Base-by-base conservation (phyloP, 495 filamentous ascomycete genomes). In the Diplogelasinospora grovesii region DNA sequence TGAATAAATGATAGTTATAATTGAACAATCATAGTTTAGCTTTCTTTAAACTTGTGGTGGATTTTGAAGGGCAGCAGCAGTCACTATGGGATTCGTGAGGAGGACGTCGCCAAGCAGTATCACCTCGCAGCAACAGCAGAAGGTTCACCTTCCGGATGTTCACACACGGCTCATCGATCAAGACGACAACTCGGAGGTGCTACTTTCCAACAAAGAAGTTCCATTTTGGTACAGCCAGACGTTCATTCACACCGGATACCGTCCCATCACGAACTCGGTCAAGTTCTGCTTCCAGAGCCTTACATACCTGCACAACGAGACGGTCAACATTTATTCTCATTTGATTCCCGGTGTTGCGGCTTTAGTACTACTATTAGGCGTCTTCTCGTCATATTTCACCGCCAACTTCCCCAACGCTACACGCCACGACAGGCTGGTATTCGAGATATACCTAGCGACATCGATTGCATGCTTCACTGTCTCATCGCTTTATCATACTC, bases 151-250 rank as follows among this genome's bases (percentile, higher is more conserved):
- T n/a, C n/a, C n/a, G n/a, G n/a, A n/a, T n/a, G n/a, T n/a, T n/a
- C n/a, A n/a, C n/a, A n/a, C n/a, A n/a, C n/a, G n/a, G n/a, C n/a
- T n/a, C n/a, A n/a, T n/a, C n/a, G n/a, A n/a, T n/a, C n/a, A n/a
- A n/a, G n/a, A n/a, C n/a, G n/a, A n/a, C n/a, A n/a, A n/a, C n/a
- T n/a, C n/a, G n/a, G n/a, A n/a, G n/a, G n/a, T n/a, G n/a, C n/a
- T n/a, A n/a, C n/a, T n/a, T n/a, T n/a, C n/a, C n/a, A n/a, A 84
- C 44, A 77, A 83, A 23, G 46, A 84, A 26, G 71, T 74, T 1
- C 53, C 61, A 31, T 83, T 79, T 76, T 78, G 78, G 58, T 77
- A 74, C 51, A 84, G 87, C 54, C 89, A 89, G 52, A 75, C 81
- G 41, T 85, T 77, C 68, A 88, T 92, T 39, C 65, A 69, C 39